Base-by-base conservation (phyloP, 2,329 filamentous ascomycete species). In the Cladophialophora psammophila region DNA sequence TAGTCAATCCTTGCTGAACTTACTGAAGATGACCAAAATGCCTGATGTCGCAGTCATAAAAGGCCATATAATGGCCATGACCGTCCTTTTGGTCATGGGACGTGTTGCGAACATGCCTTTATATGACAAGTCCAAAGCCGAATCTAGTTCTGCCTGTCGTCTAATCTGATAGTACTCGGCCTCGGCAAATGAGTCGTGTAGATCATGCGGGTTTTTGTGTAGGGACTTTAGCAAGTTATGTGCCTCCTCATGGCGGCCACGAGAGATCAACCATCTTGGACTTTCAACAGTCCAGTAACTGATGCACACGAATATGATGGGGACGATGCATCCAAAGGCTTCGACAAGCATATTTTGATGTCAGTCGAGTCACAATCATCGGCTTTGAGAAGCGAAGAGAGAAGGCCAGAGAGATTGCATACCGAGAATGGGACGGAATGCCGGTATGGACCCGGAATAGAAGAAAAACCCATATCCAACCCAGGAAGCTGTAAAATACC, bases 21-120 rank as follows among this genome's bases (percentile, higher is more conserved):
- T 53, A 53, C 48, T 80, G 56, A 80, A 78, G 53, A 82, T 81
- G 6, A 83, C 78, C 50, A 82, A 15, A 32, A 53, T 32, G 3
- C 48, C 48, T 53, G 3, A 81, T 76, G 48, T 80, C 26, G 59
- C 55, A 10, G 53, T 60, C 18, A 60, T 54, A n/a, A 38, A 56
- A n/a, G 55, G 55, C 38, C 40, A 48, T 10, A 40, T 56, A 2
- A 60, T 60, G 18, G 42, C 63, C 9, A 65, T 45, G 15, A 60
- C 26, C n/a, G 50, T 38, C 15, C 63, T 42, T 35, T 61, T 65
- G 5, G 55, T 31, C 18, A 54, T 60, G 6, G 5, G n/a, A 4
- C 55, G 63, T 40, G 48, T 65, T 13, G 15, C n/a, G 31, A 61
- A 54, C 32, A 65, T 54, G n/a, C 50, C 56, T 45, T 26, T 42